These are phyloP conservation scores for Cornus florida DNA, from an alignment of 148 eudicot species.

Conservation along the genomic window DNA sequence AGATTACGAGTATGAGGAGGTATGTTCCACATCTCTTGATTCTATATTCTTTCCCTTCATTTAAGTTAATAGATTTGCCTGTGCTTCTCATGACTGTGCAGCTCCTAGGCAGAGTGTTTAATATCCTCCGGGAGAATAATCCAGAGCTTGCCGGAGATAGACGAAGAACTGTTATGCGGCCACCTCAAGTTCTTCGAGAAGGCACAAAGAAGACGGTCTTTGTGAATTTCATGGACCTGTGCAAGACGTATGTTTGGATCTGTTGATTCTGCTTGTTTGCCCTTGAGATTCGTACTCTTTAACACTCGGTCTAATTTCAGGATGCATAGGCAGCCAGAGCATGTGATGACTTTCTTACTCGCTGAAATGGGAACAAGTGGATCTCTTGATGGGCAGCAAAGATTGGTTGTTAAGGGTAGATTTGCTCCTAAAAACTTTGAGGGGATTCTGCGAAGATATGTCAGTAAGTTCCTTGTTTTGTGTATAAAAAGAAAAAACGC, in stretches of 20 bases:
- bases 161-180: slow-evolving; percentile 47
- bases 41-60: slow-evolving; percentile 1
- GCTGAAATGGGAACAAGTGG: slow-evolving; percentile 49
- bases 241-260: slow-evolving; percentile 33
- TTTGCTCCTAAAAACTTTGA: slow-evolving; percentile 45
- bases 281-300: neutral
- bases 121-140: slow-evolving; percentile 32
- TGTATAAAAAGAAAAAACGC: too few relatives aligned
- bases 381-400: slow-evolving; percentile 47
- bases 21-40: slow-evolving; percentile 7
- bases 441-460: slow-evolving; percentile 43
- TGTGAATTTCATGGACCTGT: slow-evolving; percentile 44
- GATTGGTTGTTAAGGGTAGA: slow-evolving; percentile 47
- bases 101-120: slow-evolving; percentile 39
- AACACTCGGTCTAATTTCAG: slow-evolving; percentile 19
- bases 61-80: neutral
- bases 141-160: slow-evolving; percentile 49
- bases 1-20: slow-evolving; percentile 47
- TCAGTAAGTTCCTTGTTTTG: slow-evolving; percentile 35
- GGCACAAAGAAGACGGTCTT: slow-evolving; percentile 42
- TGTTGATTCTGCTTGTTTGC: neutral
- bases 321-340: slow-evolving; percentile 55
- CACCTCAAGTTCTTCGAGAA: slow-evolving; percentile 48
- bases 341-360: slow-evolving; percentile 43
- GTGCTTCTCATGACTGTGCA: slow-evolving; percentile 17